These are phyloP conservation scores for Aspergillus sclerotiicarbonarius DNA, from an alignment of 495 filamentous ascomycete genomes.

Conservation along the genomic window DNA sequence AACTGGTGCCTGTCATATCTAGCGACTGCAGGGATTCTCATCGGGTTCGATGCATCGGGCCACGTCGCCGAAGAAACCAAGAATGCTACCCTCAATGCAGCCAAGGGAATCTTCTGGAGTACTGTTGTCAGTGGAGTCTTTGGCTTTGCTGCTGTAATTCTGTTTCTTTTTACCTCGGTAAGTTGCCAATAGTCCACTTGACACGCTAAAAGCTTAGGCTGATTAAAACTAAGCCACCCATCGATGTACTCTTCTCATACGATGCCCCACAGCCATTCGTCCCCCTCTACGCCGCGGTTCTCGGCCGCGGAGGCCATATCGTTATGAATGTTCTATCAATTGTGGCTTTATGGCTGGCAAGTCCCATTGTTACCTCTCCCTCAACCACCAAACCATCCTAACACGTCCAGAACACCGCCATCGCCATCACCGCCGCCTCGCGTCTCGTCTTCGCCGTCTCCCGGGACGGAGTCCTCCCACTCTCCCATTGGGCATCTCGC, in stretches of 20 bases:
- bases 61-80: conserved; percentile 59
- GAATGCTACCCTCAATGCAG: conserved; percentile 52
- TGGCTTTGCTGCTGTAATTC: conserved; percentile 49
- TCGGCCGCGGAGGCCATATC: conserved; percentile 35
- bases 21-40: conserved; percentile 58
- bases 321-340: conserved; percentile 37
- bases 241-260: conserved; percentile 31
- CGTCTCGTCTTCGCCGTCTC: conserved; percentile 40
- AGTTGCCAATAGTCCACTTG: conserved; percentile 11
- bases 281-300: conserved; percentile 34
- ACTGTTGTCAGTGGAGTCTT: conserved; percentile 50
- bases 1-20: conserved; percentile 61
- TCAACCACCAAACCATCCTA: too few relatives aligned
- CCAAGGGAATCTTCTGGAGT: conserved; percentile 56
- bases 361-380: too few relatives aligned
- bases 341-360: conserved; percentile 26
- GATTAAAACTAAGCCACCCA: conserved; percentile 18
- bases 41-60: conserved; percentile 57
- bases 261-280: conserved; percentile 39
- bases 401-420: conserved; percentile 28
- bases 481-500: conserved; percentile 29
- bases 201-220: background rate
- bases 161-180: conserved; percentile 56
- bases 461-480: conserved; percentile 38
- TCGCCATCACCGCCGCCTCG: conserved; percentile 37